These are phyloP conservation scores for Podospora conica DNA, from an alignment of 495 filamentous ascomycete species.

Conservation along the genomic window DNA sequence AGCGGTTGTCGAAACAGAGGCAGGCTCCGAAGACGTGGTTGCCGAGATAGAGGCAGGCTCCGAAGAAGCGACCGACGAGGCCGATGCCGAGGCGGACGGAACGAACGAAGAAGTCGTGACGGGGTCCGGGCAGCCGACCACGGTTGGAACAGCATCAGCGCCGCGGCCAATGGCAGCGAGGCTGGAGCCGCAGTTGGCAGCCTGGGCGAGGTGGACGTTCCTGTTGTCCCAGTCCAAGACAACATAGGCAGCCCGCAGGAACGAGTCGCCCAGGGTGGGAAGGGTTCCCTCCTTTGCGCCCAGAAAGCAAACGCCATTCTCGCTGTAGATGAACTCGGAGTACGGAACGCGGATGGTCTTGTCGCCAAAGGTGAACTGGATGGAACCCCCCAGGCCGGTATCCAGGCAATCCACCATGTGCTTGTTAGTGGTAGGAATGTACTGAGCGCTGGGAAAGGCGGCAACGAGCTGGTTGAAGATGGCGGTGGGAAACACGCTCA, in stretches of 20 bases:
- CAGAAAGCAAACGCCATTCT: too few species aligned
- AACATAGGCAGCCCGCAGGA: slow-evolving; percentile 29
- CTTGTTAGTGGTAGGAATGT: slow-evolving; percentile 39
- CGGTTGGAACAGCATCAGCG: slow-evolving; percentile 11
- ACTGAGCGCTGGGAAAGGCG: slow-evolving; percentile 42
- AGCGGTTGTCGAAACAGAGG: too few species aligned
- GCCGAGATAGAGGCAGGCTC: too few species aligned
- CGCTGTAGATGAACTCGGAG: slow-evolving; percentile 62
- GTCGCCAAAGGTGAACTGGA: slow-evolving; percentile 55
- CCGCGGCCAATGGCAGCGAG: slow-evolving; percentile 20
- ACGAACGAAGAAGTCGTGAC: too few species aligned
- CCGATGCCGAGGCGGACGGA: too few species aligned
- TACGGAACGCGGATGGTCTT: slow-evolving; percentile 47
- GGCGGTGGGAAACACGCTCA: slow-evolving; percentile 15
- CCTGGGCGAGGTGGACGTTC: slow-evolving; percentile 31
- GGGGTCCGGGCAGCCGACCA: too few species aligned
- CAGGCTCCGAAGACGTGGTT: too few species aligned
- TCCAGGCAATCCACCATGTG: slow-evolving; percentile 58
- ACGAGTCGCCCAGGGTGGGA: slow-evolving; percentile 28
- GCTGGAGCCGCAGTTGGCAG: slow-evolving; percentile 27
- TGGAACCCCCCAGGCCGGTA: slow-evolving; percentile 42
- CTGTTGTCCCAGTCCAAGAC: slow-evolving; percentile 33
- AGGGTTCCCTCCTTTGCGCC: too few species aligned
- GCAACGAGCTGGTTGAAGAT: slow-evolving; percentile 22
- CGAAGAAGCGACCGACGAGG: too few species aligned